Percentiles rank a stretch among this genome's conserved stretches.
Conservation (phyloP, 2,329 filamentous ascomycete species). For the Curvularia eragrostidis region DNA sequence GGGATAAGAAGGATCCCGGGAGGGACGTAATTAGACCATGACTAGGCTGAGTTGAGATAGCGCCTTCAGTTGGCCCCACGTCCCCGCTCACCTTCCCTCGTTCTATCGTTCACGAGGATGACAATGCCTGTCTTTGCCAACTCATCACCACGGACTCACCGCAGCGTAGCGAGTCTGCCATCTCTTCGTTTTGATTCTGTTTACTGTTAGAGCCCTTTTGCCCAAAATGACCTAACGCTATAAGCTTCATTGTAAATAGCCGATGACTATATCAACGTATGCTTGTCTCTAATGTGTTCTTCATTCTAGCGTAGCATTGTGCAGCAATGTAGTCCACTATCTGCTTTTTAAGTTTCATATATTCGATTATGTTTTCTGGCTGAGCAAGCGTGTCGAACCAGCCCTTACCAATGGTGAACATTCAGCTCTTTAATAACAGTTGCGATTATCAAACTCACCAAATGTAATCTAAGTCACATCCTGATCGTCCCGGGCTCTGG, state of each 20-base stretch:
- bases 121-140: background rate
- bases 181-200: background rate
- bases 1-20: constrained; percentile 9
- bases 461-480: background rate
- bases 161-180: background rate
- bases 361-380: background rate
- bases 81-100: background rate
- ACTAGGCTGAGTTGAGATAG: constrained; percentile 15
- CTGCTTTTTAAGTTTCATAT: background rate
- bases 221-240: too few species aligned
- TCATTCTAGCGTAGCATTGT: too few species aligned
- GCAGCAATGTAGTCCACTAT: too few species aligned
- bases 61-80: constrained; percentile 6
- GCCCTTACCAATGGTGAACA: background rate
- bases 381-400: background rate
- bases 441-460: background rate
- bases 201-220: background rate
- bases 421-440: background rate
- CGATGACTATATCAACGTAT: background rate
- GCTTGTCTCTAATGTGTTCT: background rate
- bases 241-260: background rate
- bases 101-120: background rate
- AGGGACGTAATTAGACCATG: constrained; percentile 18
- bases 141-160: background rate
- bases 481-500: background rate